Conservation (phyloP, 208 protist genomes). For the Acanthamoeba rhysodes region DNA sequence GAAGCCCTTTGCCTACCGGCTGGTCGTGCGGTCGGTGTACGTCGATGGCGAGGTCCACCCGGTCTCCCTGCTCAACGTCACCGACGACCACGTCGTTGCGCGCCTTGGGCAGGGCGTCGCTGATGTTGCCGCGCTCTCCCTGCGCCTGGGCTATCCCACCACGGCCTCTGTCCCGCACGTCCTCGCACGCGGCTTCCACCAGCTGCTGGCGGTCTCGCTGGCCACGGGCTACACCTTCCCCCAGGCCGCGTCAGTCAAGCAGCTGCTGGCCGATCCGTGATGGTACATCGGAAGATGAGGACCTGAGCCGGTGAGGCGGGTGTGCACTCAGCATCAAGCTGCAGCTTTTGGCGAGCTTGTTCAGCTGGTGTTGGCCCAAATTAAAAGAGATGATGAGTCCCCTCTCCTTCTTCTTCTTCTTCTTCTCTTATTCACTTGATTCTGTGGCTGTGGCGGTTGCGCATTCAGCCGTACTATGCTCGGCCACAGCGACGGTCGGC, state of each 20-base stretch:
- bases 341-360: too few species aligned
- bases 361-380: too few species aligned
- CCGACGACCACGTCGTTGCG: slow-evolving; percentile 94
- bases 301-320: too few species aligned
- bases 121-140: slow-evolving; percentile 96
- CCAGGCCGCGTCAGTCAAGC: slow-evolving; percentile 58
- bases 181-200: slow-evolving; percentile 98
- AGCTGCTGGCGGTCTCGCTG: slow-evolving; percentile 96
- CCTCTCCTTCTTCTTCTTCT: too few species aligned
- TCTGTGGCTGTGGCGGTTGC: too few species aligned
- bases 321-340: too few species aligned
- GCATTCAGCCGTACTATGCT: too few species aligned
- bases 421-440: too few species aligned
- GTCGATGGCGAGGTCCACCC: slow-evolving; percentile 97
- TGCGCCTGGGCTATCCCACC: slow-evolving; percentile 96
- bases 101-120: slow-evolving; percentile 93
- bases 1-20: slow-evolving; percentile 99
- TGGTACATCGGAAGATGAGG: too few species aligned
- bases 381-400: too few species aligned
- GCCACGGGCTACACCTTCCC: slow-evolving; percentile 94
- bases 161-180: slow-evolving; percentile 96
- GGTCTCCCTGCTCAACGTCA: slow-evolving; percentile 96
- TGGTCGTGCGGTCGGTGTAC: slow-evolving; percentile 96
- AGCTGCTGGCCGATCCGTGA: slow-evolving; percentile 29
- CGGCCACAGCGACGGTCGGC: too few species aligned